Evolutionary conservation across 495 filamentous ascomycete genomes (phyloP).

Genomic region (Tuber microsphaerosporum): DNA sequence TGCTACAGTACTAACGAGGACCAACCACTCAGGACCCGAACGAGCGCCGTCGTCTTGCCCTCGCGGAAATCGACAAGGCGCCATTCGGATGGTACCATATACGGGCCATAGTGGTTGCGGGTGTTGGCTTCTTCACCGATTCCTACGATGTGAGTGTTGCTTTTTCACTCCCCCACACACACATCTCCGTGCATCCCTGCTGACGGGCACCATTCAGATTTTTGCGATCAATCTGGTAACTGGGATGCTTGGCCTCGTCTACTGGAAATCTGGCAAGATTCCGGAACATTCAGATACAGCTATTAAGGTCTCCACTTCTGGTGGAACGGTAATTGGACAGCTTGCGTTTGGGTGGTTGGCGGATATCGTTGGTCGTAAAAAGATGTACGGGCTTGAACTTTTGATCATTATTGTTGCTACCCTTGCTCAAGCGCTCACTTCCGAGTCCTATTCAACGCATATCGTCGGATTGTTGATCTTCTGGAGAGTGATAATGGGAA

Average conservation of each 20-base stretch:
- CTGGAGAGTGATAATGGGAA: constrained; percentile 80
- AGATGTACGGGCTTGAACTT: constrained; percentile 82
- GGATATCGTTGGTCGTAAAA: constrained; percentile 70
- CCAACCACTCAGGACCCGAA: constrained; percentile 58
- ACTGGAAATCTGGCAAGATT: constrained; percentile 57
- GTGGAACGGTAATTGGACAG: constrained; percentile 79
- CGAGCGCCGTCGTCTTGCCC: constrained; percentile 64
- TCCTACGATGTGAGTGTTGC: constrained; percentile 56
- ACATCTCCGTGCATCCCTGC: neutral
- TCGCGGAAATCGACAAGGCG: constrained; percentile 72
- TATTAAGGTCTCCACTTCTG: constrained; percentile 83
- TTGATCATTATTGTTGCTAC: constrained; percentile 84
- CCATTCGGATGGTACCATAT: constrained; percentile 74
- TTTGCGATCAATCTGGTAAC: constrained; percentile 71
- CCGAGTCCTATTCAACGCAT: constrained; percentile 59
- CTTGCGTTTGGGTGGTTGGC: constrained; percentile 73
- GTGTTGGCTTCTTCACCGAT: constrained; percentile 79
- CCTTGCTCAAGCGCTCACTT: constrained; percentile 66
- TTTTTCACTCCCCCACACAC: neutral
- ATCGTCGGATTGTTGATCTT: constrained; percentile 75
- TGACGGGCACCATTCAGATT: constrained; percentile 42
- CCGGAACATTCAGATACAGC: constrained; percentile 64
- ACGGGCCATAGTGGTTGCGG: constrained; percentile 68
- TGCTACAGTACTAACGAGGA: neutral
- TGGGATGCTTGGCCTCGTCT: constrained; percentile 65